Percentiles rank a stretch among this genome's conserved stretches.
These are phyloP conservation scores for Collybia nuda DNA, from an alignment of 768 basidiomycete species.

Conservation along the genomic window DNA sequence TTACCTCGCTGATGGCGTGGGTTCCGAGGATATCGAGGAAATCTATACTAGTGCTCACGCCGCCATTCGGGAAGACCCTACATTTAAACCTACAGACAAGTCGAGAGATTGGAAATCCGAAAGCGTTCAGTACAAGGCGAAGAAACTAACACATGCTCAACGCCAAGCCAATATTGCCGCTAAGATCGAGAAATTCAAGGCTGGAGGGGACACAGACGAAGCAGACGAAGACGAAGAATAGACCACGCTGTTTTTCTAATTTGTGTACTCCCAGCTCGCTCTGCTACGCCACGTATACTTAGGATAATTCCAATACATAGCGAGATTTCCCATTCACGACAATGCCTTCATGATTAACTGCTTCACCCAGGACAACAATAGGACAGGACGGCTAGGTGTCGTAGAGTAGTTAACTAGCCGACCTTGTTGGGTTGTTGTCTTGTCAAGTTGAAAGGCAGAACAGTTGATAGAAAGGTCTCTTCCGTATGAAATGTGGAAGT, in stretches of 20 bases:
- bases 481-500: constrained; percentile 58
- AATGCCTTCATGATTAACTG: constrained; percentile 41
- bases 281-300: background rate
- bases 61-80: constrained; percentile 93
- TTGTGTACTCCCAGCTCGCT: constrained; percentile 7
- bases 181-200: constrained; percentile 91
- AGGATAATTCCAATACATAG: background rate
- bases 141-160: constrained; percentile 73
- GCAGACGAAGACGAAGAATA: constrained; percentile 68
- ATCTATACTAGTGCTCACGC: constrained; percentile 92
- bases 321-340: background rate
- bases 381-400: constrained; percentile 20
- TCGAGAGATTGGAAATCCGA: constrained; percentile 91
- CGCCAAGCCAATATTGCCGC: constrained; percentile 77
- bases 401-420: constrained; percentile 40
- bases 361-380: constrained; percentile 57
- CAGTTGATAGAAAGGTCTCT: constrained; percentile 53
- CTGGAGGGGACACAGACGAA: constrained; percentile 54
- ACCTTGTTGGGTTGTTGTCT: constrained; percentile 36
- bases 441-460: constrained; percentile 54
- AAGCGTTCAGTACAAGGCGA: constrained; percentile 63
- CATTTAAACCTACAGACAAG: constrained; percentile 89
- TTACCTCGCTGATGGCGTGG: constrained; percentile 94
- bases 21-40: constrained; percentile 96
- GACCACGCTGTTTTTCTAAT: constrained; percentile 19